Conservation (phyloP, 495 filamentous ascomycete genomes). For the Aspergillus ostianus region DNA sequence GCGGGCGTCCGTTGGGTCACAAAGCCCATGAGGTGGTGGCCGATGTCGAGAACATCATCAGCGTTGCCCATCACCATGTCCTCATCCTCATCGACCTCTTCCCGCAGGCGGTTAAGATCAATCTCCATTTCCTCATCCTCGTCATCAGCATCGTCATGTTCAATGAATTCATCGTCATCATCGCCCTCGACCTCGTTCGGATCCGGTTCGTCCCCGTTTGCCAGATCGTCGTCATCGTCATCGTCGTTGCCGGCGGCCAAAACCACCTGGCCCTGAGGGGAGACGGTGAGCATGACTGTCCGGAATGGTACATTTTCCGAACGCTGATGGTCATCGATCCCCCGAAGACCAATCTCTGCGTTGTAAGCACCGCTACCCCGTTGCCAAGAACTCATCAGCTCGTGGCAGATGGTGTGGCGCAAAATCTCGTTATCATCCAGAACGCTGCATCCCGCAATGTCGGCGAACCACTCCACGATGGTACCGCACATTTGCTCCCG, state of each 20-base stretch:
- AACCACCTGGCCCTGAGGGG: conserved; percentile 38
- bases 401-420: conserved; percentile 79
- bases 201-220: conserved; percentile 45
- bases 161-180: conserved; percentile 50
- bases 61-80: conserved; percentile 54
- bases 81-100: conserved; percentile 35
- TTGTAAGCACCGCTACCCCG: conserved; percentile 84
- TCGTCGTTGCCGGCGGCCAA: conserved; percentile 48
- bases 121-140: conserved; percentile 31
- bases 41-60: conserved; percentile 62
- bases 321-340: conserved; percentile 84
- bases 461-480: conserved; percentile 94
- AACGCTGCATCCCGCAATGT: conserved; percentile 87
- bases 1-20: conserved; percentile 2
- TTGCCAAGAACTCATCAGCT: conserved; percentile 82
- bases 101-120: conserved; percentile 31
- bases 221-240: conserved; percentile 46
- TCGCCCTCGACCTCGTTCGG: conserved; percentile 34
- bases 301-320: conserved; percentile 35
- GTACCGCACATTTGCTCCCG: conserved; percentile 97
- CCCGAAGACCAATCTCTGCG: conserved; percentile 76
- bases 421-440: conserved; percentile 78
- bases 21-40: conserved; percentile 63
- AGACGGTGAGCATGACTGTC: conserved; percentile 39
- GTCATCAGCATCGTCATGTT: conserved; percentile 33